A percentile compares a stretch with the other conserved stretches of the same genome.
Conservation (phyloP, 2,329 filamentous ascomycete genomes). For the Colletotrichum spinosum region DNA sequence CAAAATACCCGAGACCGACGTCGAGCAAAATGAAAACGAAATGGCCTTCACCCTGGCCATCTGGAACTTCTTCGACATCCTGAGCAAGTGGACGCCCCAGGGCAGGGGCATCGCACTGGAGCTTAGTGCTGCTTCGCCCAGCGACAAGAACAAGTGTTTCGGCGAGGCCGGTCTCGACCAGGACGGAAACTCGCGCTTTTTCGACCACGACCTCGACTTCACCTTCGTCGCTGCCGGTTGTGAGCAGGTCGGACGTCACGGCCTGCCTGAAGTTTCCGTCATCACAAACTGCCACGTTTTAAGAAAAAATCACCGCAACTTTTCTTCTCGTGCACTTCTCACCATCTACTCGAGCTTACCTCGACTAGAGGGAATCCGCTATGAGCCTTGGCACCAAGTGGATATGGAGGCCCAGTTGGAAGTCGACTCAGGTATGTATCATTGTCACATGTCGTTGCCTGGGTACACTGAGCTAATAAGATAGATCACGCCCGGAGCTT, state of each 20-base stretch:
- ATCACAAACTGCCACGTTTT: constrained; percentile 39
- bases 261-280: constrained; percentile 39
- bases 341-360: constrained; percentile 40
- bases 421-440: constrained; percentile 35
- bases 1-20: constrained; percentile 39
- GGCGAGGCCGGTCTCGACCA: constrained; percentile 40
- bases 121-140: constrained; percentile 41
- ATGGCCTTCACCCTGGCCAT: constrained; percentile 41
- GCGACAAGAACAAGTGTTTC: constrained; percentile 39
- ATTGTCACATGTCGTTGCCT: not conserved
- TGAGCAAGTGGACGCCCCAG: constrained; percentile 39
- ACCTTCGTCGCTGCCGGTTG: constrained; percentile 37
- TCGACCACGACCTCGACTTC: constrained; percentile 42
- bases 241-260: constrained; percentile 38
- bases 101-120: constrained; percentile 41
- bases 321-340: constrained; percentile 38
- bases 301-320: constrained; percentile 40
- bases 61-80: constrained; percentile 41
- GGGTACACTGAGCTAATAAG: not conserved
- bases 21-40: constrained; percentile 44
- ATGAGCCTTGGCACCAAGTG: constrained; percentile 40
- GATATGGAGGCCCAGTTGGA: constrained; percentile 37
- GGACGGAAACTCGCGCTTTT: constrained; percentile 42
- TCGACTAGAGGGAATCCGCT: constrained; percentile 34
- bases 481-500: constrained; percentile 38